phyloP scores from a whole-genome alignment of 2,329 filamentous ascomycete genomes.

The Talaromyces albobiverticillius region DNA sequence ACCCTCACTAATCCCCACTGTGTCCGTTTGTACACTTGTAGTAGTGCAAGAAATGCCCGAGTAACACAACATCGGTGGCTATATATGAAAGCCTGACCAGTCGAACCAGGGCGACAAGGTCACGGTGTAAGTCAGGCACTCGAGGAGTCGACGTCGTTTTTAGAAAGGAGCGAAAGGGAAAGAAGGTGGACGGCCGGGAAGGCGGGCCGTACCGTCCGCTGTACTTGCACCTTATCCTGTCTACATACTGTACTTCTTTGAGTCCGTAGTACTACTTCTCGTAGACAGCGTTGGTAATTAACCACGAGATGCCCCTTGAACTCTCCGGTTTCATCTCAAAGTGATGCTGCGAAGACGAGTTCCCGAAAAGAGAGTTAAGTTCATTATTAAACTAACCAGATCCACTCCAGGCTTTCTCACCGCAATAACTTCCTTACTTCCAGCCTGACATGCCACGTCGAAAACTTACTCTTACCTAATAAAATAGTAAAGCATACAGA shows the following conservation, averaged over 20 bases:
- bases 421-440: not conserved
- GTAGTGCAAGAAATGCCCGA: not conserved
- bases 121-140: not conserved
- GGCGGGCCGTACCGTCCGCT: constrained; percentile 6
- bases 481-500: not conserved
- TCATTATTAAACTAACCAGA: not conserved
- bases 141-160: not conserved
- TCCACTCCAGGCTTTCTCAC: not conserved
- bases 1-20: not conserved
- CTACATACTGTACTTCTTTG: too few species aligned
- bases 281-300: not conserved
- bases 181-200: not conserved
- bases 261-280: too few species aligned
- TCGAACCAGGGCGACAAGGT: not conserved
- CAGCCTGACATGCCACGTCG: not conserved
- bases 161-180: not conserved
- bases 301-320: not conserved
- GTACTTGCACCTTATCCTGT: not conserved
- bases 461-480: not conserved
- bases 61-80: not conserved
- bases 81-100: not conserved
- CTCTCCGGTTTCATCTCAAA: not conserved
- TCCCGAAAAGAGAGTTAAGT: not conserved
- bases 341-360: not conserved
- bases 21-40: too few species aligned